Evolutionary conservation across 768 basidiomycete species (phyloP), one percentile per base, ranked within the genome.

Genomic region (Auricularia cornea): DNA sequence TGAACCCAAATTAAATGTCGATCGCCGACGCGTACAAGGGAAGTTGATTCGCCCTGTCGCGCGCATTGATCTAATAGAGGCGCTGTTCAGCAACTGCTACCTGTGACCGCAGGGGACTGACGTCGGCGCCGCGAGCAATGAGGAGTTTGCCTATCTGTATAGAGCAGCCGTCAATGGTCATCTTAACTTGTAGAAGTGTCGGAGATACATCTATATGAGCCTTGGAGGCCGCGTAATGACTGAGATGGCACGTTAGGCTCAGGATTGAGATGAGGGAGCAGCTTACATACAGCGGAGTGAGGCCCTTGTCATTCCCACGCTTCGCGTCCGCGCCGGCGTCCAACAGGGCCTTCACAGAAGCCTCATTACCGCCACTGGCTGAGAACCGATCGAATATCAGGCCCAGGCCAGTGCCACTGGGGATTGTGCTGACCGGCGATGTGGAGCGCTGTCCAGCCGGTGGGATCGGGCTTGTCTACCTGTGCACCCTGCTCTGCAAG

Each of bases 191-290:
- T 23, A 51, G 28, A 56, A 59, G 18, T n/a, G 29, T 59, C 38
- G 33, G 11, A 60, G 71, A 62, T 70, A 90, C 92, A 70, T 92
- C 89, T 66, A 93, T 83, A 52, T 86, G 89, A 62, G 92, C 88
- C 73, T 94, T 95, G 32, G 93, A 96, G 54, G 93, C 94, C 31
- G 93, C 92, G 70, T 96, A 96, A 75, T 95, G 92, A 69, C 93
- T 96, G 4, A 59, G 28, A 18, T 60, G 44, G 54, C 35, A 26
- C n/a, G 33, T 33, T 16, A 32, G 28, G 11, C 61, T 60, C 59
- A 3, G 61, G 29, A 59, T 33, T 12, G 38, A 26, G n/a, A 10
- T 30, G 10, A 32, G 26, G 32, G 60, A 56, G n/a, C n/a, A n/a
- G 44, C 59, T 28, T 20, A 75, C 89, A 72, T 73, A 94, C 93